Evolutionary conservation across 2,329 filamentous ascomycete species (phyloP).

Genomic region (Epichloe scottii): DNA sequence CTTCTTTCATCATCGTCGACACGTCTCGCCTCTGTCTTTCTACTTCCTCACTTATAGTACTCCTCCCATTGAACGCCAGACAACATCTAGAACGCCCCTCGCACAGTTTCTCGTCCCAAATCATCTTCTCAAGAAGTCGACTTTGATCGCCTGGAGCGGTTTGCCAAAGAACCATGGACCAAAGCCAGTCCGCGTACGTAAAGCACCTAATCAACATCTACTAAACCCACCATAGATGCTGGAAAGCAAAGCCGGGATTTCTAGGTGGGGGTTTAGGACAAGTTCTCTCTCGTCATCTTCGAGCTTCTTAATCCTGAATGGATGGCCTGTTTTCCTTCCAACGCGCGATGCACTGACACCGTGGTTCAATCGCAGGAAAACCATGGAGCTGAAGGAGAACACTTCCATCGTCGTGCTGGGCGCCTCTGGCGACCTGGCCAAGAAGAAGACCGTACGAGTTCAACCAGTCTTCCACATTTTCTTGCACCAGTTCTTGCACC

Average conservation of each 20-base stretch:
- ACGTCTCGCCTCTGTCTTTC: not conserved
- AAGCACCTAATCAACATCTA: not conserved
- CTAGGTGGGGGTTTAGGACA: conserved; percentile 3
- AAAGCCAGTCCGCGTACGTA: conserved; percentile 8
- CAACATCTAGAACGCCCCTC: not conserved
- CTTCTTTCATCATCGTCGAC: conserved; percentile 3
- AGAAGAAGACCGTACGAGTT: conserved; percentile 89
- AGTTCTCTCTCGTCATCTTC: not conserved
- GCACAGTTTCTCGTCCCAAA: not conserved
- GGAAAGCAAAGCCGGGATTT: conserved; percentile 7
- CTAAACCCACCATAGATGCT: conserved; percentile 6
- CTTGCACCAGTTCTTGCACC: not conserved
- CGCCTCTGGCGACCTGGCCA: conserved; percentile 92
- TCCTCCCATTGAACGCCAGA: not conserved
- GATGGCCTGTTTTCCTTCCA: not conserved
- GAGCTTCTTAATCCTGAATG: not conserved
- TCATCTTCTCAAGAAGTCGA: not conserved
- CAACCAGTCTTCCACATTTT: conserved; percentile 1
- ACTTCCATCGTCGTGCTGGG: conserved; percentile 93
- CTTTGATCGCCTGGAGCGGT: conserved; percentile 5
- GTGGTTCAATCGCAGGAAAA: conserved; percentile 34
- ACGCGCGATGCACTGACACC: conserved; percentile 5
- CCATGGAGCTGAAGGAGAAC: conserved; percentile 95
- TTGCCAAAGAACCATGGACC: conserved; percentile 10
- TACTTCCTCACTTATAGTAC: not conserved